A percentile compares a stretch with the other conserved stretches of the same genome.
phyloP scores from a whole-genome alignment of 1,284 basidiomycete species.

The Gomphus bonarii region DNA sequence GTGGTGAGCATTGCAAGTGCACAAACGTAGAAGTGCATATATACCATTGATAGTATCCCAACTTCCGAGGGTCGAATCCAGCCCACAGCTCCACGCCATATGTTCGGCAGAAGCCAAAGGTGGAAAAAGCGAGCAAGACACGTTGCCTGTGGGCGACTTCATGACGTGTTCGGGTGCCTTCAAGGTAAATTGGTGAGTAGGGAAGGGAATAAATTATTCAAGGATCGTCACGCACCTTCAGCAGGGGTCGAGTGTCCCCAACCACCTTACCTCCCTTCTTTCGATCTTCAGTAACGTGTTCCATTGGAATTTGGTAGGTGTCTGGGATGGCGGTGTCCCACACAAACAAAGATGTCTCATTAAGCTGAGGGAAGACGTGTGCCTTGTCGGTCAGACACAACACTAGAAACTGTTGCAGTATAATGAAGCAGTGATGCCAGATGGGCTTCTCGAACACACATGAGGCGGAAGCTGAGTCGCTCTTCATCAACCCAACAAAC shows the following conservation, averaged over 20 bases:
- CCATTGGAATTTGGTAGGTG: constrained; percentile 47
- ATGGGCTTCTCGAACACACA: constrained; percentile 30
- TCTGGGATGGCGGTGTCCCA: constrained; percentile 60
- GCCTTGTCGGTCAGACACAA: constrained; percentile 44
- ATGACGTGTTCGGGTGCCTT: constrained; percentile 61
- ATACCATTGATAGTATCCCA: constrained; percentile 68
- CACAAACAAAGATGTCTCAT: constrained; percentile 69
- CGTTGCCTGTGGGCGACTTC: constrained; percentile 63
- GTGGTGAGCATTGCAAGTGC: constrained; percentile 71
- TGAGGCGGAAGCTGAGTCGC: constrained; percentile 63
- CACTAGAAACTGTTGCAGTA: constrained; percentile 60
- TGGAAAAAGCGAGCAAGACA: constrained; percentile 53
- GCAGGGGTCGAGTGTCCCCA: not conserved
- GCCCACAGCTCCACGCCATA: constrained; percentile 60
- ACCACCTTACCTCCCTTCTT: constrained; percentile 44
- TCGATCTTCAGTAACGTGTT: constrained; percentile 27
- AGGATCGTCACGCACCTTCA: constrained; percentile 8
- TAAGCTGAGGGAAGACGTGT: constrained; percentile 61
- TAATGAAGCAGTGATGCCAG: constrained; percentile 67
- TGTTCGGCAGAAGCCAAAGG: constrained; percentile 13
- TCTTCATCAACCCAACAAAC: constrained; percentile 28
- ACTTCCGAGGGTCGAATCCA: constrained; percentile 63
- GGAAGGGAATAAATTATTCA: too few species aligned
- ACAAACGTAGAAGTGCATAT: constrained; percentile 41
- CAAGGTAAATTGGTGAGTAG: not conserved